These are phyloP conservation scores for Yamadazyma taylorii DNA, from an alignment of 1,139 yeast genomes.

Conservation along the genomic window DNA sequence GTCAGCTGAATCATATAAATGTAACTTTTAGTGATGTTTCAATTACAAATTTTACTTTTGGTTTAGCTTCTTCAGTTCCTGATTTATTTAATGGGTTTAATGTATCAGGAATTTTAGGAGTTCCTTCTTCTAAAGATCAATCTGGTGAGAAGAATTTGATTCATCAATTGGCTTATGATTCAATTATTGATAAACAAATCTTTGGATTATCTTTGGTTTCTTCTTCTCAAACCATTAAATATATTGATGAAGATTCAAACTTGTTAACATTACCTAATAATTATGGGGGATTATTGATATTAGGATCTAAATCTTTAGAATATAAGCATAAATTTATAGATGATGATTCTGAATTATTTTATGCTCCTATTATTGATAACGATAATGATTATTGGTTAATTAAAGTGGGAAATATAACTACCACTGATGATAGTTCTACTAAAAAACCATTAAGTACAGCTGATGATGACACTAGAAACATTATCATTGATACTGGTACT, in stretches of 20 bases:
- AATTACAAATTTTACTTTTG: conserved; percentile 47
- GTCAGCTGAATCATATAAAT: conserved; percentile 22
- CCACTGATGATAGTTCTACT: conserved; percentile 15
- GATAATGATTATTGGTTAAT: conserved; percentile 54
- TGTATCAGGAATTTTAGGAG: conserved; percentile 62
- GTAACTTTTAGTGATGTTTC: conserved; percentile 33
- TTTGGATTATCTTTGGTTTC: conserved; percentile 25
- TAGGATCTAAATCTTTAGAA: conserved; percentile 25
- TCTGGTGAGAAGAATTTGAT: conserved; percentile 21
- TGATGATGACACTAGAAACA: conserved; percentile 30
- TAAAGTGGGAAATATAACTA: conserved; percentile 34
- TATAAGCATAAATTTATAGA: conserved; percentile 16
- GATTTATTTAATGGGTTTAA: conserved; percentile 51
- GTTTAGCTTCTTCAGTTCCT: conserved; percentile 56
- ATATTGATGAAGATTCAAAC: conserved; percentile 11
- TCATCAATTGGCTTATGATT: conserved; percentile 20
- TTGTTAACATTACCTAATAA: conserved; percentile 13
- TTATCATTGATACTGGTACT: conserved; percentile 67
- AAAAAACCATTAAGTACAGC: conserved; percentile 23
- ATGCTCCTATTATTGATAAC: conserved; percentile 39
- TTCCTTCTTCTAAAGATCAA: conserved; percentile 41
- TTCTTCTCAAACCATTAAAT: conserved; percentile 16
- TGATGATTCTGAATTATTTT: conserved; percentile 25
- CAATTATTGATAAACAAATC: conserved; percentile 20
- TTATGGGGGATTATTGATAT: conserved; percentile 29